phyloP scores from a whole-genome alignment of 73 alveolate genomes.

The Breviolum minutum region DNA sequence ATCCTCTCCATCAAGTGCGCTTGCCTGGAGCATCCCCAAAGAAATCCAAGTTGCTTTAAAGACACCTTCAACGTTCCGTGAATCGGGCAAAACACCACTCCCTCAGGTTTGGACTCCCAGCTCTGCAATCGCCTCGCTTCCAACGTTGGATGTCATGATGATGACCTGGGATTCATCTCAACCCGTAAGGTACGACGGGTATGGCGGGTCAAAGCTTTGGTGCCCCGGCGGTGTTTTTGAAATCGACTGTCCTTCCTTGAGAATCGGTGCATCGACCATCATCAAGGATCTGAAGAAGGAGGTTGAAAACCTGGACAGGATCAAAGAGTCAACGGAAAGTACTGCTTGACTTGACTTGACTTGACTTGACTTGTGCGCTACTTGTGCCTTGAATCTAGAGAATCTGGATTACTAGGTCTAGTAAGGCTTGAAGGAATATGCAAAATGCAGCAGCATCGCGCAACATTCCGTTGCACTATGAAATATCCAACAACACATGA shows the following conservation, averaged over 20 bases:
- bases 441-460: background rate
- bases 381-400: background rate
- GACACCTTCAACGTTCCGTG: background rate
- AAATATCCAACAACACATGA: background rate
- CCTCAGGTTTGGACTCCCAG: conserved; percentile 39
- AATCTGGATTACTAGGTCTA: background rate
- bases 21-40: background rate
- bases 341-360: background rate
- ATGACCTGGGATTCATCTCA: conserved; percentile 30
- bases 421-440: too few relatives aligned
- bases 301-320: conserved; percentile 19
- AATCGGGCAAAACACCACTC: background rate
- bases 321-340: background rate
- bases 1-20: background rate
- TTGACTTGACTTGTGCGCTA: background rate
- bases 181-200: background rate
- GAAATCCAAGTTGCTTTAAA: too few relatives aligned
- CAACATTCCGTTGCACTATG: background rate
- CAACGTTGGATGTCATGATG: conserved; percentile 94
- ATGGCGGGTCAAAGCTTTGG: background rate
- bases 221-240: conserved; percentile 64
- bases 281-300: conserved; percentile 82
- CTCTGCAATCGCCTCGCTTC: conserved; percentile 93
- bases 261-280: conserved; percentile 93
- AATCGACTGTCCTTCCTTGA: conserved; percentile 80